Base-by-base conservation (phyloP, 1,284 basidiomycete genomes). In the Veloboletus limbatus region DNA sequence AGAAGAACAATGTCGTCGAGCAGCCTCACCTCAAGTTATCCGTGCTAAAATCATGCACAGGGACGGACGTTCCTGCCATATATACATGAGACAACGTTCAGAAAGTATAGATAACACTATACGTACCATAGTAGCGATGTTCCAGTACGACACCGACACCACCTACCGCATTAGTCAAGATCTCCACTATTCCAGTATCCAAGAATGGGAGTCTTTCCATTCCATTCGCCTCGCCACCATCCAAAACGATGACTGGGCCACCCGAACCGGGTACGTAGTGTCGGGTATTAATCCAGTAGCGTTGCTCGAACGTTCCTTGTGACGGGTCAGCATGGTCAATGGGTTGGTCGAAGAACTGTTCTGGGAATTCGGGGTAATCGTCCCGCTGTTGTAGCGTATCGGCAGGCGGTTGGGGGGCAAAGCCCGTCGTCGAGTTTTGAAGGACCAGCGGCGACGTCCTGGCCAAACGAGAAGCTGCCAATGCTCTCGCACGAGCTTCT, bases 141-240 rank as follows among this genome's bases (percentile, higher is more conserved):
- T 99, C 96, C 24, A 98, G 75, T 8, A 97, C 81, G 36, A 99
- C 78, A n/a, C 87, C 85, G 7, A 91, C 69, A 4, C 96, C 96
- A 17, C 83, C 81, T 0, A 91, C 96, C 10, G 84, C 89, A 45
- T 81, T 81, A 1, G 91, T 74, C 35, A 97, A 74, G 49, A 95
- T 92, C 43, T 92, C 84, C 10, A 89, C 77, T 52, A 97, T 95
- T 1, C 93, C 94, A 0, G 85, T 88, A 57, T 89, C 84, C 46
- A 89, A 66, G 70, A 83, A 88, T 9, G 79, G 78, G 36, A 88
- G 58, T 44, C 88, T 72, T 41, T 82, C 73, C 72, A 79, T 78
- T 17, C 88, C 88, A 48, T 77, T 84, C 4, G 89, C 92, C 69
- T 95, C 92, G 8, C 92, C 92, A 17, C 88, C 87, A 63, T 94